phyloP scores from a whole-genome alignment of 2,329 filamentous ascomycete species.

The Cladosporium oxysporum region DNA sequence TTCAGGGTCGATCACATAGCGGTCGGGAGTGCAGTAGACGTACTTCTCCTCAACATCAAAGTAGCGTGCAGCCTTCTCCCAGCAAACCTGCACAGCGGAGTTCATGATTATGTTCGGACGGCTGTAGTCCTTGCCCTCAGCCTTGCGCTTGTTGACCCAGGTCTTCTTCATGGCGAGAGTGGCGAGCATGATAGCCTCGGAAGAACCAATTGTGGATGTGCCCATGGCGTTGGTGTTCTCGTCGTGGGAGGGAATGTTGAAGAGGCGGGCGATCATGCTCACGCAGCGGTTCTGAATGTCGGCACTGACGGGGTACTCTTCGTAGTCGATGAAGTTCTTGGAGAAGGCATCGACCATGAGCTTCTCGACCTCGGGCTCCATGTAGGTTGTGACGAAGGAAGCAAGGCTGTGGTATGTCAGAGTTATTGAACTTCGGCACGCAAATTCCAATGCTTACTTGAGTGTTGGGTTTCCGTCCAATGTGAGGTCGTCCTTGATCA shows the following conservation, averaged over 20 bases:
- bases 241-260: conserved; percentile 68
- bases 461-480: conserved; percentile 90
- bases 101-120: conserved; percentile 94
- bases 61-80: conserved; percentile 71
- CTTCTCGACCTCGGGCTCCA: conserved; percentile 95
- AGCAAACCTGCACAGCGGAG: conserved; percentile 93
- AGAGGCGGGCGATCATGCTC: conserved; percentile 74
- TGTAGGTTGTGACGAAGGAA: conserved; percentile 94
- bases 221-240: conserved; percentile 69
- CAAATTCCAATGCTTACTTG: conserved; percentile 54
- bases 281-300: conserved; percentile 80
- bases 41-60: conserved; percentile 85
- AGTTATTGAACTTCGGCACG: background rate
- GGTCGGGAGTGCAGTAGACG: conserved; percentile 61
- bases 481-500: conserved; percentile 94
- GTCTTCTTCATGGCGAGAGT: conserved; percentile 92
- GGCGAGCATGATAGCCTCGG: conserved; percentile 81
- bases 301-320: conserved; percentile 53
- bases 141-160: conserved; percentile 85
- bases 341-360: conserved; percentile 90
- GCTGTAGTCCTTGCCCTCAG: conserved; percentile 76
- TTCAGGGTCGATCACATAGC: conserved; percentile 65
- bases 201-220: conserved; percentile 85
- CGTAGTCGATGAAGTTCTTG: conserved; percentile 76
- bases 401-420: conserved; percentile 59